phyloP scores from a whole-genome alignment of 2,329 filamentous ascomycete genomes.

The Apiospora aurea region DNA sequence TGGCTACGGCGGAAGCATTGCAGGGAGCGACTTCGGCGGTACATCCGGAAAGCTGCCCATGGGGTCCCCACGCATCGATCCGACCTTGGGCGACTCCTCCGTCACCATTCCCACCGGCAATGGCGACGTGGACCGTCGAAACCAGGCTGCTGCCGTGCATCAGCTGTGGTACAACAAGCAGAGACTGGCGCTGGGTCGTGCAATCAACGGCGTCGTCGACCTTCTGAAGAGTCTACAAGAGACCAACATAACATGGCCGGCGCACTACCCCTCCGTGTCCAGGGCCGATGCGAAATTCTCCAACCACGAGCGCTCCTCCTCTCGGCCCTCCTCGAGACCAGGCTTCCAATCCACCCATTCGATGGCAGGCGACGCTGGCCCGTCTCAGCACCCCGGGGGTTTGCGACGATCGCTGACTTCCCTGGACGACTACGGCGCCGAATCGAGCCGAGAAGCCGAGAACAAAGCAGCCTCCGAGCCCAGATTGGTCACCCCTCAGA shows the following conservation, averaged over 20 bases:
- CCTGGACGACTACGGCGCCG: conserved; percentile 64
- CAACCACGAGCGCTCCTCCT: conserved; percentile 31
- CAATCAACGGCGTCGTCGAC: conserved; percentile 87
- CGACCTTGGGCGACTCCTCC: conserved; percentile 53
- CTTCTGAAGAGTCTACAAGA: conserved; percentile 83
- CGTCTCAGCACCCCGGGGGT: conserved; percentile 53
- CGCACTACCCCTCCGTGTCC: conserved; percentile 89
- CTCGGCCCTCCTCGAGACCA: conserved; percentile 62
- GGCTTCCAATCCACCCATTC: conserved; percentile 70
- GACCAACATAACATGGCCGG: conserved; percentile 92
- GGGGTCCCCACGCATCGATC: conserved; percentile 50
- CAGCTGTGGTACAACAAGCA: conserved; percentile 97
- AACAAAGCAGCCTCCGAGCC: conserved; percentile 71
- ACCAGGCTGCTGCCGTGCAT: conserved; percentile 83
- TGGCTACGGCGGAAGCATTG: conserved; percentile 85
- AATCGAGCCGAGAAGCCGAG: conserved; percentile 78
- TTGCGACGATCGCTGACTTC: conserved; percentile 78
- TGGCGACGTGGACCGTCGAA: conserved; percentile 69
- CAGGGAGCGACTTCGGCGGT: conserved; percentile 61
- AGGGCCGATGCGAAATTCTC: conserved; percentile 52
- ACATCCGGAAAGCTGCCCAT: conserved; percentile 38
- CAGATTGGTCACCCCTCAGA: conserved; percentile 86
- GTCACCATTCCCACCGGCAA: conserved; percentile 48
- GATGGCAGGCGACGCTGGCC: conserved; percentile 56
- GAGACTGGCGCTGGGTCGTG: conserved; percentile 82